Base-by-base conservation (phyloP, 805 yeast genomes). In the Priceomyces castillae region DNA sequence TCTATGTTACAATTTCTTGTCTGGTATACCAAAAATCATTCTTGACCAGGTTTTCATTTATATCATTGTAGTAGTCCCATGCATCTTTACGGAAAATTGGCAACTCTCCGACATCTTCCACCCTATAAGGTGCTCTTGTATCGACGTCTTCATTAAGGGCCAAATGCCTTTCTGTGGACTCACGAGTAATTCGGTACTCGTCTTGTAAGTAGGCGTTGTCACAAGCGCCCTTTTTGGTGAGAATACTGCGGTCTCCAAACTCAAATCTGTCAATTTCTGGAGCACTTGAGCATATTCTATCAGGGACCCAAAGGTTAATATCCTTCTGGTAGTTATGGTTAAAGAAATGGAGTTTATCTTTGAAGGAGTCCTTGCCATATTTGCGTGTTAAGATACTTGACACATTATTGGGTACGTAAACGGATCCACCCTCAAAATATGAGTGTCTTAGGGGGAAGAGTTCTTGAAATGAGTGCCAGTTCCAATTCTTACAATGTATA, bases 241-340 rank as follows among this genome's bases (percentile, higher is more conserved):
- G 51, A 11, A 51, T 45, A 3, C 61, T 57, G 12, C 53, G 40
- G 31, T 61, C 61, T 35, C 48, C 57, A 48, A 49, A 56, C n/a
- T 42, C 43, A 39, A 57, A 53, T 37, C 60, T 46, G 18, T 52
- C 54, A 7, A 47, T 41, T 11, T 44, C 40, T n/a, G 75, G 74
- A 1, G 60, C 41, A 4, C 43, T 37, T 30, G 55, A 52, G 53
- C 79, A 74, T 7, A 67, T 50, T 18, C 58, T 53, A 49, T 74
- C 71, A 3, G 75, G 67, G 3, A 76, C 77, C 80, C 80, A 76
- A 28, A 74, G 49, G 17, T 62, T 59, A 40, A 75, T 60, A 44
- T 73, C 76, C n/a, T 50, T 42, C 46, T 71, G 76, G 51, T 61
- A 74, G 40, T 69, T 67, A 48, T 69, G 66, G 34, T 59, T 53